Conservation (phyloP, 768 basidiomycete genomes). For the Tricholoma sp. region DNA sequence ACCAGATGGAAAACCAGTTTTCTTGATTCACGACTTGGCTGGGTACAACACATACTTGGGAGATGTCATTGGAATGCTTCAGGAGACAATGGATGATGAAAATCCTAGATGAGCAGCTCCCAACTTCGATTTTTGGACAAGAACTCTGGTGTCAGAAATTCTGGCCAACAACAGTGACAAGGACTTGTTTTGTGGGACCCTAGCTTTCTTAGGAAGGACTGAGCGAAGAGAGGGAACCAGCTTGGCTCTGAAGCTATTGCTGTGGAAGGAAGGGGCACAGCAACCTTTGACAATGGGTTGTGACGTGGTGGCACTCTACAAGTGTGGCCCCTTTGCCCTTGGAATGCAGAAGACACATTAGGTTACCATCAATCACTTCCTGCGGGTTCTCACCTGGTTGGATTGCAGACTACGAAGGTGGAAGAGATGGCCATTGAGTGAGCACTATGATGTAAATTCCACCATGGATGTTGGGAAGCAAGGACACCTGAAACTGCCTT, state of each 20-base stretch:
- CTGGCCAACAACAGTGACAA: background rate
- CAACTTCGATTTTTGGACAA: no score
- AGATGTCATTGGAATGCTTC: no score
- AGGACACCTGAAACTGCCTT: background rate
- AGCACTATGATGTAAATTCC: background rate
- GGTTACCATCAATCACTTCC: no score
- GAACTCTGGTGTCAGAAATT: no score
- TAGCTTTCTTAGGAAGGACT: background rate
- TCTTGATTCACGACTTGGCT: no score
- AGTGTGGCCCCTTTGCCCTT: background rate
- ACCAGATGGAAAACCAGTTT: no score
- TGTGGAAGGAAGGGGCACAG: background rate
- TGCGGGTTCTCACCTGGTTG: background rate
- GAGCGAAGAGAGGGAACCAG: background rate
- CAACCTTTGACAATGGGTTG: background rate
- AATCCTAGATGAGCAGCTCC: no score
- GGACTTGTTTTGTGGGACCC: background rate
- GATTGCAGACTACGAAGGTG: background rate
- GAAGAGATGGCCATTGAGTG: background rate
- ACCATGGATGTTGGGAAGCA: background rate
- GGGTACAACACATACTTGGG: no score
- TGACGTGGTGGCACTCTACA: background rate
- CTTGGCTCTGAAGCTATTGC: background rate
- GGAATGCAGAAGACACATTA: no score
- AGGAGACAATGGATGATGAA: no score